phyloP scores from a whole-genome alignment of 352 stramenopile species.

The Pythium sukuiense region DNA sequence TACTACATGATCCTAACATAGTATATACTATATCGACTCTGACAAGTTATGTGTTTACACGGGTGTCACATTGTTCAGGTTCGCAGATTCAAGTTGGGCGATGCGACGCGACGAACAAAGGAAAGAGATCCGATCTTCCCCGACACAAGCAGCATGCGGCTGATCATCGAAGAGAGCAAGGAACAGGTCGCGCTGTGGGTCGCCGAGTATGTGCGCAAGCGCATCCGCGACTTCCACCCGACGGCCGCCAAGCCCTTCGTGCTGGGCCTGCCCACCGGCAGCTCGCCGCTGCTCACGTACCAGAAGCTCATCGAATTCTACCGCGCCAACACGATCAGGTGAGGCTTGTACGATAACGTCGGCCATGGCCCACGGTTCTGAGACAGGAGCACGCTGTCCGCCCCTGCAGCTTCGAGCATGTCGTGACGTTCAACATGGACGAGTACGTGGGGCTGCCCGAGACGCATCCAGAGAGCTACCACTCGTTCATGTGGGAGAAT shows the following conservation, averaged over 20 bases:
- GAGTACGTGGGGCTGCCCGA: slow-evolving; percentile 83
- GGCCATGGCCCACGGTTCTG: neutral
- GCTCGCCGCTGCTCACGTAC: slow-evolving; percentile 85
- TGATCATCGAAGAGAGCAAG: slow-evolving; percentile 84
- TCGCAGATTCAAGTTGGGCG: neutral
- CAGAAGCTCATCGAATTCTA: slow-evolving; percentile 77
- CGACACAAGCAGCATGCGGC: slow-evolving; percentile 46
- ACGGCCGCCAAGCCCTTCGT: slow-evolving; percentile 78
- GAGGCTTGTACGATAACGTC: neutral
- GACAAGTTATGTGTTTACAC: neutral
- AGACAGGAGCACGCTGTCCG: neutral
- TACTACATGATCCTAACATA: too few species aligned
- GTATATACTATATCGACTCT: too few species aligned
- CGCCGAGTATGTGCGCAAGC: slow-evolving; percentile 76
- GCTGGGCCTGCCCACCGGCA: slow-evolving; percentile 84
- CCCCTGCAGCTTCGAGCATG: slow-evolving; percentile 67
- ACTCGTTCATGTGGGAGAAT: slow-evolving; percentile 90
- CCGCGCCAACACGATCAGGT: slow-evolving; percentile 40
- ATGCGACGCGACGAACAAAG: neutral
- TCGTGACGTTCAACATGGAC: slow-evolving; percentile 93
- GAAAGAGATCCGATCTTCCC: neutral
- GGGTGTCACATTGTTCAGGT: too few species aligned
- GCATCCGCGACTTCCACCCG: slow-evolving; percentile 80
- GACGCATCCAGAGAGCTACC: slow-evolving; percentile 86
- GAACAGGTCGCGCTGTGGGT: slow-evolving; percentile 72